Evolutionary conservation across 139 green algal genomes (phyloP).

Genomic region (Penium margaritaceum): DNA sequence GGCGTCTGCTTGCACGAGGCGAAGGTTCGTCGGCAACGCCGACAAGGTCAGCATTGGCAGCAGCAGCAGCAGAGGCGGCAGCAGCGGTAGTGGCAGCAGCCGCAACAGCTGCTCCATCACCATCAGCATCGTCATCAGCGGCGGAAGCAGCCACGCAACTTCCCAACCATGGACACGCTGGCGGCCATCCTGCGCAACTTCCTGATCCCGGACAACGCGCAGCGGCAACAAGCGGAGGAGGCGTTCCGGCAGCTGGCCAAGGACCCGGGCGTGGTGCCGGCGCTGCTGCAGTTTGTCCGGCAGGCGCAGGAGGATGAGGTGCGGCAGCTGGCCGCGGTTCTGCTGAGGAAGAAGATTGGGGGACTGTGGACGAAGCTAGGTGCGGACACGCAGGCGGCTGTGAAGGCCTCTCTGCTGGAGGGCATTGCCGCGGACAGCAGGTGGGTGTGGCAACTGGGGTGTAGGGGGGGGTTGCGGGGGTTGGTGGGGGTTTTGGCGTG

Average conservation of each 20-base stretch:
- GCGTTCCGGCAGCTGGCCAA: slow-evolving; percentile 31
- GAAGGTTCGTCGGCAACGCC: too few species aligned
- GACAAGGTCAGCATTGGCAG: too few species aligned
- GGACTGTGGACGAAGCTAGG: slow-evolving; percentile 51
- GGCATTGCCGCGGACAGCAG: slow-evolving; percentile 50
- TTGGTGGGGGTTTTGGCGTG: too few species aligned
- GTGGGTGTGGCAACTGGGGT: too few species aligned
- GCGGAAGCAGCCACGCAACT: too few species aligned
- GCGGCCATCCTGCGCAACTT: slow-evolving; percentile 32
- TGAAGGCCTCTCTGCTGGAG: slow-evolving; percentile 55
- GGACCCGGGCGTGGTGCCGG: slow-evolving; percentile 51
- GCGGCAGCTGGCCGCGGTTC: slow-evolving; percentile 61
- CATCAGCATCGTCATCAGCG: too few species aligned
- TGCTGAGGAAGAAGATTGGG: slow-evolving; percentile 60
- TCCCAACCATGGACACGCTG: slow-evolving; percentile 28
- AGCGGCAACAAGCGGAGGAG: slow-evolving; percentile 35
- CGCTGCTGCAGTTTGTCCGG: slow-evolving; percentile 52
- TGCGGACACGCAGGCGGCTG: slow-evolving; percentile 8
- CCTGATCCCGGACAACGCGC: slow-evolving; percentile 41
- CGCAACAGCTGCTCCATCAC: too few species aligned
- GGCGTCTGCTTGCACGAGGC: too few species aligned
- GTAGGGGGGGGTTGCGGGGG: too few species aligned
- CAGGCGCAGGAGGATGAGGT: slow-evolving; percentile 40
- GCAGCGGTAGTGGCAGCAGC: too few species aligned
- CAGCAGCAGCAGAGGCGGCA: too few species aligned